These are phyloP conservation scores for Salvia splendens DNA, from an alignment of 257 asterid species.

Conservation along the genomic window DNA sequence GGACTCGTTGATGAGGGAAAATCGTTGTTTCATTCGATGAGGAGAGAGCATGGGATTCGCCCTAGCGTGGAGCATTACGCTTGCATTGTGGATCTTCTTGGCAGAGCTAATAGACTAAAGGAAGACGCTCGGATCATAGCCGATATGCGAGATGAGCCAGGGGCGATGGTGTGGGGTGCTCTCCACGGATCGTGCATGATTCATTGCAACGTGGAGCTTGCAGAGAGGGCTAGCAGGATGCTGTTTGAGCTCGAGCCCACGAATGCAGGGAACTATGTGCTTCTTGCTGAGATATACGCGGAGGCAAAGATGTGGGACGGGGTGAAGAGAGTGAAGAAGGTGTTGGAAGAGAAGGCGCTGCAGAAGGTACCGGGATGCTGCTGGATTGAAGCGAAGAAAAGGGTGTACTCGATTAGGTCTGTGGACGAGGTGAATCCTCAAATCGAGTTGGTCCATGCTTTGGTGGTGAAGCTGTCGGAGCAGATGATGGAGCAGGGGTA, in stretches of 20 bases:
- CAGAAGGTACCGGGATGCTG: constrained; percentile 84
- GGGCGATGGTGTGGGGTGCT: constrained; percentile 83
- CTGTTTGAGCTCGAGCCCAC: constrained; percentile 85
- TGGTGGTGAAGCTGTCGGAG: no score
- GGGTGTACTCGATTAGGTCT: no score
- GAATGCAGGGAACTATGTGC: constrained; percentile 91
- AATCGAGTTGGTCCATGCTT: no score
- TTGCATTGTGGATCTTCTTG: no score
- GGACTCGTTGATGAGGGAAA: no score
- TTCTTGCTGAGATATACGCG: constrained; percentile 79
- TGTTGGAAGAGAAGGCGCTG: constrained; percentile 63
- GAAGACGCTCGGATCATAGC: constrained; percentile 73
- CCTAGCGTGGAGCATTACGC: no score
- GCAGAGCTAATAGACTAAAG: constrained; percentile 71
- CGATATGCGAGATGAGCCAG: constrained; percentile 77
- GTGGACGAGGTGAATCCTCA: no score
- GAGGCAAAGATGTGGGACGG: constrained; percentile 86
- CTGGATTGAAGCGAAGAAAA: constrained; percentile 95
- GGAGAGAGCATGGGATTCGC: no score
- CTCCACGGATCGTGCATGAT: constrained; percentile 88
- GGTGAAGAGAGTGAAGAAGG: constrained; percentile 68
- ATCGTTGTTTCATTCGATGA: no score
- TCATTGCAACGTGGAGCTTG: constrained; percentile 75
- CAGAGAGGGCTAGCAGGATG: constrained; percentile 67
- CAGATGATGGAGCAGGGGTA: no score